A percentile compares a stretch with the other conserved stretches of the same genome.
These are phyloP conservation scores for Fusarium chaquense DNA, from an alignment of 2,329 filamentous ascomycete genomes.

Conservation along the genomic window DNA sequence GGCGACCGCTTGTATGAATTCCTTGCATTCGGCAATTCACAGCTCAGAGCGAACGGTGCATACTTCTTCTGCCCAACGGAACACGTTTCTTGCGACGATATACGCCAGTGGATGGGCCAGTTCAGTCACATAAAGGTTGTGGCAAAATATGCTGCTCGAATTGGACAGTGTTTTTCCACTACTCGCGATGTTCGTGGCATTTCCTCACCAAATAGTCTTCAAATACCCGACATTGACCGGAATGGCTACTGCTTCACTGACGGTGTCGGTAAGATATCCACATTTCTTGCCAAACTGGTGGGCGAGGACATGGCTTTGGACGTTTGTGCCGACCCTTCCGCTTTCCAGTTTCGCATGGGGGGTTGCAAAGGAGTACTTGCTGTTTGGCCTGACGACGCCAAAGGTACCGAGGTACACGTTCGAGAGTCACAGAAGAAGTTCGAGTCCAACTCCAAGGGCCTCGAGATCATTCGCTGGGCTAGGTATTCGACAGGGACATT, in stretches of 20 bases:
- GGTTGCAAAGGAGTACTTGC: conserved; percentile 92
- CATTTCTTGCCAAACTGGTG: conserved; percentile 79
- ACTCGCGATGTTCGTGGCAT: conserved; percentile 79
- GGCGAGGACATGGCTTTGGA: conserved; percentile 75
- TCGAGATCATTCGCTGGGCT: conserved; percentile 89
- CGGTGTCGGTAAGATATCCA: conserved; percentile 92
- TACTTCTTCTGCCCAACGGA: conserved; percentile 88
- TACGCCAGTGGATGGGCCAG: conserved; percentile 87
- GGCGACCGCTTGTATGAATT: conserved; percentile 88
- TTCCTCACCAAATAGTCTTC: conserved; percentile 67
- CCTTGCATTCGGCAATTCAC: conserved; percentile 93
- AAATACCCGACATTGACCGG: conserved; percentile 77
- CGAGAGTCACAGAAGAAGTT: conserved; percentile 93
- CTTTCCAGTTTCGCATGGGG: conserved; percentile 91
- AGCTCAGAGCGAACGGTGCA: conserved; percentile 89
- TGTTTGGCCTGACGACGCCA: conserved; percentile 76
- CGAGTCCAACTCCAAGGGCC: conserved; percentile 71
- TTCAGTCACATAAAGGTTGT: conserved; percentile 84
- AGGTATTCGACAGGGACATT: conserved; percentile 75
- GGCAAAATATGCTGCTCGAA: conserved; percentile 89
- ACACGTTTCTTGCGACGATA: conserved; percentile 76
- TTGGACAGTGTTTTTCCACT: conserved; percentile 97
- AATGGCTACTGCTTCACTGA: conserved; percentile 85
- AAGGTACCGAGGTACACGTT: conserved; percentile 77
- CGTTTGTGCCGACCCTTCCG: conserved; percentile 74